Evolutionary conservation across 306 rosid genomes (phyloP).

Genomic region (Dryas drummondii): DNA sequence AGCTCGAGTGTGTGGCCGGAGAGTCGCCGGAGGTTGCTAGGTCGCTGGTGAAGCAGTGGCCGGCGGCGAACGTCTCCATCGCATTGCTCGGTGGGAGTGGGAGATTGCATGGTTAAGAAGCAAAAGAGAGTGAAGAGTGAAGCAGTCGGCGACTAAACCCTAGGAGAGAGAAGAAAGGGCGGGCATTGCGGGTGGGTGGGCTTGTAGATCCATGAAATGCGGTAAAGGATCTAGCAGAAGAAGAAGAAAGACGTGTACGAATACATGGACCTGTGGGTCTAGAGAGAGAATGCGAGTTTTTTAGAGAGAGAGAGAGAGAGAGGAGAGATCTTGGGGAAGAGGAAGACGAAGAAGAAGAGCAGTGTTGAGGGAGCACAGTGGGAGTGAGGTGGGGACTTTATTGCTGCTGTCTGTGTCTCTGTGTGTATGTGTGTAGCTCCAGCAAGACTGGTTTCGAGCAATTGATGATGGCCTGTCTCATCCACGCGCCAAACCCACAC

Average conservation of each 20-base stretch:
- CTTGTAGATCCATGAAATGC: conserved; percentile 66
- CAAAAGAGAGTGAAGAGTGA: neutral
- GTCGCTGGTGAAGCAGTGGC: conserved; percentile 25
- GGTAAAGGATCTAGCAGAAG: conserved; percentile 47
- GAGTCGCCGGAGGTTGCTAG: conserved; percentile 19
- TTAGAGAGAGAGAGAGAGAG: conserved; percentile 13
- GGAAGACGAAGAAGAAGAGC: conserved; percentile 8
- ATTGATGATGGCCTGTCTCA: conserved; percentile 27
- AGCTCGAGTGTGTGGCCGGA: conserved; percentile 26
- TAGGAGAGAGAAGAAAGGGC: conserved; percentile 47
- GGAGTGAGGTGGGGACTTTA: conserved; percentile 30
- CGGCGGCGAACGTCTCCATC: conserved; percentile 26
- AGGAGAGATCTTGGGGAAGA: conserved; percentile 11
- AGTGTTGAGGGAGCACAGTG: neutral
- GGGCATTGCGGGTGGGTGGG: conserved; percentile 38
- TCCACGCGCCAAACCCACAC: conserved; percentile 25
- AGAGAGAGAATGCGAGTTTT: conserved; percentile 13
- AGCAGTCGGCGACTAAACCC: conserved; percentile 39
- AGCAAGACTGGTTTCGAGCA: conserved; percentile 21
- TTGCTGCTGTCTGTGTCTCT: conserved; percentile 27
- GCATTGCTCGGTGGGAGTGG: conserved; percentile 14
- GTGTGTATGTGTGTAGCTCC: conserved; percentile 22
- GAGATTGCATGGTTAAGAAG: conserved; percentile 37
- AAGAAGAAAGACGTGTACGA: neutral
- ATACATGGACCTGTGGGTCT: neutral